Conservation (phyloP, 2,329 filamentous ascomycete genomes). For the Trichoderma sp. region DNA sequence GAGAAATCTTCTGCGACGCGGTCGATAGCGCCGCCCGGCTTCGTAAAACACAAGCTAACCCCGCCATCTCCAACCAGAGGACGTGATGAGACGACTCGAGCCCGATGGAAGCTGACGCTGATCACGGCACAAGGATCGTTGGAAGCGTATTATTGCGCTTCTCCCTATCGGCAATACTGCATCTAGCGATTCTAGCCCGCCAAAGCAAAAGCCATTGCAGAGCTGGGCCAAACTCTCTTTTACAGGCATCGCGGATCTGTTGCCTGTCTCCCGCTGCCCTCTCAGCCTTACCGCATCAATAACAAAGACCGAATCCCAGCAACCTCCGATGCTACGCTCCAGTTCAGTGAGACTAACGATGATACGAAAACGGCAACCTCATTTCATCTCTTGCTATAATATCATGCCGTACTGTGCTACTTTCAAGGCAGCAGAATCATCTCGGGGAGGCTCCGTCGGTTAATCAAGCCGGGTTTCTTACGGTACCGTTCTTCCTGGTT, state of each 20-base stretch:
- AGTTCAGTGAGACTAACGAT: background rate
- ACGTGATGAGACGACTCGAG: background rate
- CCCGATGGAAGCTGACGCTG: background rate
- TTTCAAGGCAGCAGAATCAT: background rate
- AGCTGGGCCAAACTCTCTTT: background rate
- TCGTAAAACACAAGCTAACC: background rate
- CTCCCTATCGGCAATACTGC: background rate
- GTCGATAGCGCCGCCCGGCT: background rate
- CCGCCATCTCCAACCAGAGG: background rate
- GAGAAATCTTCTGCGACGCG: background rate
- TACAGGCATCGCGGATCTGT: slow-evolving; percentile 9
- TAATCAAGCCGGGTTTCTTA: background rate
- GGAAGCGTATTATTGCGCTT: background rate
- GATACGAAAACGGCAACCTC: background rate
- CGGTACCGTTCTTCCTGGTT: background rate
- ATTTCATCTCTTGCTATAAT: background rate
- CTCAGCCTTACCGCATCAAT: slow-evolving; percentile 21
- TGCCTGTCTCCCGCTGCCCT: background rate
- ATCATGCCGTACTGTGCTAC: background rate
- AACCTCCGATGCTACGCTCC: slow-evolving; percentile 4
- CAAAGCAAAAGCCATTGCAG: background rate
- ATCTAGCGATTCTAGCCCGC: background rate
- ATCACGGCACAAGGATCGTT: background rate
- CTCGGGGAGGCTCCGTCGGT: background rate
- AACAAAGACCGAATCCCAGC: background rate